Percentiles rank a stretch among this genome's conserved stretches.
Conservation (phyloP, 2,329 filamentous ascomycete species). For the Fonsecaea erecta region DNA sequence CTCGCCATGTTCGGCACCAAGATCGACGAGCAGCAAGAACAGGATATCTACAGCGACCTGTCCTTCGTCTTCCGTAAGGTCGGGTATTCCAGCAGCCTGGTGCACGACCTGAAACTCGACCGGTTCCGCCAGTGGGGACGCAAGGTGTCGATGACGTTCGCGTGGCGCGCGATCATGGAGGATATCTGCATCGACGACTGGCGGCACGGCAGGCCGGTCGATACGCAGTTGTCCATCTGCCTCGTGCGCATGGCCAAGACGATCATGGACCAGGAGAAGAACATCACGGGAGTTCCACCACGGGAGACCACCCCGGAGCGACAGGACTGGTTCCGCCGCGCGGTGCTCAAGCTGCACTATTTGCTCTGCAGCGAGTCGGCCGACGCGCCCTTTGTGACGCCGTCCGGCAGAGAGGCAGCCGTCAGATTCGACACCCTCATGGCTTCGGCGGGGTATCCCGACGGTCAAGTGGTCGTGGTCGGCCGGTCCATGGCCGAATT, state of each 20-base stretch:
- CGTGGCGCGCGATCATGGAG: slow-evolving; percentile 2
- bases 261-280: background rate
- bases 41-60: background rate
- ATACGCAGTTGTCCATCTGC: background rate
- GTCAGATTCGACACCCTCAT: background rate
- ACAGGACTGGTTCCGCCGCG: background rate
- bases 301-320: background rate
- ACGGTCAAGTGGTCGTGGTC: background rate
- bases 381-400: background rate
- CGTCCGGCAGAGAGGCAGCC: background rate
- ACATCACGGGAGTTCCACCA: background rate
- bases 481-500: background rate
- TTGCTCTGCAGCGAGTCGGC: background rate
- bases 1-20: background rate
- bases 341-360: slow-evolving; percentile 3
- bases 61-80: slow-evolving; percentile 1
- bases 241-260: background rate
- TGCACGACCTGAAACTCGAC: slow-evolving; percentile 8
- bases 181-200: slow-evolving; percentile 1
- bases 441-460: background rate
- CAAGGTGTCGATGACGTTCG: slow-evolving; percentile 7
- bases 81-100: background rate
- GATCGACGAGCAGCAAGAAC: slow-evolving; percentile 1
- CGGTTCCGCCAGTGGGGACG: background rate
- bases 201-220: background rate